phyloP scores from a whole-genome alignment of 768 basidiomycete genomes.

The Suillus subaureus region DNA sequence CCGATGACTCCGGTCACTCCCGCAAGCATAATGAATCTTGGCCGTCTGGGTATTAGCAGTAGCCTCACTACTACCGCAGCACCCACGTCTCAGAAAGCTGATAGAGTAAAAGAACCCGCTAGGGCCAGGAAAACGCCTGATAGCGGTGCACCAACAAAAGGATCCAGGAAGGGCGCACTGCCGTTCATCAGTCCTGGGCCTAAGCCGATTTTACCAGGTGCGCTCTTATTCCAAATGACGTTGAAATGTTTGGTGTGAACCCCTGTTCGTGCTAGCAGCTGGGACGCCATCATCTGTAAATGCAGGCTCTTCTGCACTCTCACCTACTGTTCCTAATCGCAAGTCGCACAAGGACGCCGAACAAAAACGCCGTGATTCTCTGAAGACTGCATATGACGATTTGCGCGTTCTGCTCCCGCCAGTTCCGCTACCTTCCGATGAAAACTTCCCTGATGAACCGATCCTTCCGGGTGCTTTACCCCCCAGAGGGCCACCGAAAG shows the following conservation, averaged over 20 bases:
- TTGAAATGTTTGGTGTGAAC: not conserved
- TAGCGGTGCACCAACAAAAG: constrained; percentile 21
- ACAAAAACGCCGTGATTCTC: constrained; percentile 94
- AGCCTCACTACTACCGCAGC: constrained; percentile 30
- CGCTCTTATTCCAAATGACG: constrained; percentile 16
- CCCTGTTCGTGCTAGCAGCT: constrained; percentile 27
- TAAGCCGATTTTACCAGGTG: constrained; percentile 77
- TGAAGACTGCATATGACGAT: constrained; percentile 93
- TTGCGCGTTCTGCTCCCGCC: constrained; percentile 83
- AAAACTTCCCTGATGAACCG: constrained; percentile 69
- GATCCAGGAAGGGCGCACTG: constrained; percentile 31
- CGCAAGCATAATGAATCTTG: constrained; percentile 90
- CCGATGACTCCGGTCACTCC: constrained; percentile 80
- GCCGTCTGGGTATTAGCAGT: constrained; percentile 56
- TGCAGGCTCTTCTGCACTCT: constrained; percentile 23
- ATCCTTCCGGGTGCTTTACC: constrained; percentile 86
- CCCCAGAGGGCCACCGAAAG: constrained; percentile 85
- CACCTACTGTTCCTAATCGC: constrained; percentile 55
- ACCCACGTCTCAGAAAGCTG: constrained; percentile 30
- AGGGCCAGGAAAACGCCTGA: constrained; percentile 29
- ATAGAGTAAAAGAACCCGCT: constrained; percentile 32
- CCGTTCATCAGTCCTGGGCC: constrained; percentile 54
- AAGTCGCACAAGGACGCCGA: constrained; percentile 95
- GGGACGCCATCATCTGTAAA: constrained; percentile 34
- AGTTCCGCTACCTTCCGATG: constrained; percentile 80